phyloP scores from a whole-genome alignment of 352 stramenopile species.

The Pythium aristosporum region DNA sequence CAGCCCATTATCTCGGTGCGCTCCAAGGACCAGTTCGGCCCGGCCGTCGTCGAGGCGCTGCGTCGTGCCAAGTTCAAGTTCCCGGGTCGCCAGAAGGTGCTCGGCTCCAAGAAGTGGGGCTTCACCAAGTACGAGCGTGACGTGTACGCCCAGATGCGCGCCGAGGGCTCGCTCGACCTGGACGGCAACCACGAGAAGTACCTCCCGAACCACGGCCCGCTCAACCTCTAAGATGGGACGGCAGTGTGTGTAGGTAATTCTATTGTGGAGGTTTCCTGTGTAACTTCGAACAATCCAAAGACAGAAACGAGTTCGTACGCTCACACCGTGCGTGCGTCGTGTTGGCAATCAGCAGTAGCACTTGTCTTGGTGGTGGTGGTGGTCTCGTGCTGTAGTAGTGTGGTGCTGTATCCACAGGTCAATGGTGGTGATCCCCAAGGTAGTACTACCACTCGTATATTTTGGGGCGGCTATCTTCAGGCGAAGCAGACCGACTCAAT shows the following conservation, averaged over 20 bases:
- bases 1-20: constrained; percentile 98
- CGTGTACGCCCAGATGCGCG: constrained; percentile 96
- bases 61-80: constrained; percentile 99
- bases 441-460: too few relatives aligned
- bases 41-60: constrained; percentile 96
- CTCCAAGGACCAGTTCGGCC: constrained; percentile 94
- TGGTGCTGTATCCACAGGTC: too few relatives aligned
- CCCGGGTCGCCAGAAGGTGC: constrained; percentile 99
- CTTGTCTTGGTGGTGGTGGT: background rate
- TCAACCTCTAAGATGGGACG: constrained; percentile 45
- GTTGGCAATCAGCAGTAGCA: background rate
- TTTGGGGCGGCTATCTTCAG: too few relatives aligned
- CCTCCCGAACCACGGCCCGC: constrained; percentile 84
- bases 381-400: too few relatives aligned
- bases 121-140: constrained; percentile 88
- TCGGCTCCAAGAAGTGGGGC: constrained; percentile 99
- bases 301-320: constrained; percentile 6
- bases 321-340: constrained; percentile 2
- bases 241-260: background rate
- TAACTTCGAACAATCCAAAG: background rate
- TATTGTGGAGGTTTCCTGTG: constrained; percentile 9
- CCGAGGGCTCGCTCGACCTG: constrained; percentile 91
- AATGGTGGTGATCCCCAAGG: too few relatives aligned
- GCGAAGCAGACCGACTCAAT: too few relatives aligned
- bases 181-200: constrained; percentile 99